phyloP scores from a whole-genome alignment of 2,329 filamentous ascomycete genomes.

The Emergomyces pasteurianus region DNA sequence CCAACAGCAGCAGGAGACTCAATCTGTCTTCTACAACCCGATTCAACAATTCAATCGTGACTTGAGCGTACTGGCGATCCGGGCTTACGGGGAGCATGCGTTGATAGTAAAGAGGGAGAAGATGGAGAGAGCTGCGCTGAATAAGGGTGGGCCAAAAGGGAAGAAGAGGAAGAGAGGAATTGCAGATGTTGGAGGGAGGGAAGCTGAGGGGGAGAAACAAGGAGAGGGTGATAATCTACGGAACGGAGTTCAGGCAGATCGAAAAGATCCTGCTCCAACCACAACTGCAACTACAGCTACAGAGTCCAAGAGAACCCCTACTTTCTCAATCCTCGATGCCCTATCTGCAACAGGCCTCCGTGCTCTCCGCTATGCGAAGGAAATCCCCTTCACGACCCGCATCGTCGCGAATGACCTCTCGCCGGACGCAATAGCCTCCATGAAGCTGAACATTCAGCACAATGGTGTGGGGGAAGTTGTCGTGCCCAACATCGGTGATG shows the following conservation, averaged over 20 bases:
- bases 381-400: constrained; percentile 71
- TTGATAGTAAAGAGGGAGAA: constrained; percentile 43
- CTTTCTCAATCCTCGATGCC: constrained; percentile 83
- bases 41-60: constrained; percentile 99
- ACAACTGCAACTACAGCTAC: constrained; percentile 3
- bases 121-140: constrained; percentile 26
- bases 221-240: not conserved
- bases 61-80: constrained; percentile 82
- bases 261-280: not conserved
- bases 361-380: constrained; percentile 80
- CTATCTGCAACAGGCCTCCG: constrained; percentile 87
- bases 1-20: constrained; percentile 18
- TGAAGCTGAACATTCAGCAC: constrained; percentile 72
- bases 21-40: constrained; percentile 92
- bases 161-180: constrained; percentile 30
- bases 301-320: constrained; percentile 24
- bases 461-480: constrained; percentile 65
- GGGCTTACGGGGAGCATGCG: constrained; percentile 65
- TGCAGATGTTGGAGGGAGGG: constrained; percentile 7
- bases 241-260: constrained; percentile 3
- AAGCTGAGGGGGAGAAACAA: not conserved
- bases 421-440: constrained; percentile 61
- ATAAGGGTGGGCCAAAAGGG: constrained; percentile 16
- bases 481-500: constrained; percentile 64
- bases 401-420: constrained; percentile 88